phyloP scores from a whole-genome alignment of 305 asterid species.

The Salvia sclarea region DNA sequence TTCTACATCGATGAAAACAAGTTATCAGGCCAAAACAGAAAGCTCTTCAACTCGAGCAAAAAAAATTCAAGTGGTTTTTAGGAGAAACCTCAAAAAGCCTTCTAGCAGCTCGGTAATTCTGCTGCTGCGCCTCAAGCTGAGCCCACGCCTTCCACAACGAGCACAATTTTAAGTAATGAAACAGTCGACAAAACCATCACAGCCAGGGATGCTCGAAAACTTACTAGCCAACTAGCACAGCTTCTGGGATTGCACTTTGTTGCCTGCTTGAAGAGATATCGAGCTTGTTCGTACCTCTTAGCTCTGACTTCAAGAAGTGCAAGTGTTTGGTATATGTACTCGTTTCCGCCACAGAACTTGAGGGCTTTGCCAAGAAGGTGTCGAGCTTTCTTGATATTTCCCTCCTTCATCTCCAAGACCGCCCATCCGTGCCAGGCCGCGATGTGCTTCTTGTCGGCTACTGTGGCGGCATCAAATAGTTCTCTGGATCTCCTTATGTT shows the following conservation, averaged over 20 bases:
- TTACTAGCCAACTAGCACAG: slow-evolving; percentile 99
- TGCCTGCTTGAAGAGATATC: slow-evolving; percentile 86
- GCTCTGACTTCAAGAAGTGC: slow-evolving; percentile 92
- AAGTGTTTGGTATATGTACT: slow-evolving; percentile 88
- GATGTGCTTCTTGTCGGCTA: slow-evolving; percentile 85
- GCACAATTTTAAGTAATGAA: not conserved
- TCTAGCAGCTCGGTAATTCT: slow-evolving; percentile 60
- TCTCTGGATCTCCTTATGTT: slow-evolving; percentile 80
- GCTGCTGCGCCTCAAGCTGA: slow-evolving; percentile 88
- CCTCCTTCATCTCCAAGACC: slow-evolving; percentile 82
- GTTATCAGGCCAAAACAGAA: not conserved
- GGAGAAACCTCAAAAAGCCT: slow-evolving; percentile 71
- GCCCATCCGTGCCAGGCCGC: slow-evolving; percentile 99
- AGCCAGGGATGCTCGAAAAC: slow-evolving; percentile 27
- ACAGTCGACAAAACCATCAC: not conserved
- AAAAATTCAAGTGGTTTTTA: not conserved
- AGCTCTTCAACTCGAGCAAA: slow-evolving; percentile 1
- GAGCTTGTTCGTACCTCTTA: slow-evolving; percentile 75
- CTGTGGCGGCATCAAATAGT: slow-evolving; percentile 90
- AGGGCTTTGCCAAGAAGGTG: slow-evolving; percentile 84
- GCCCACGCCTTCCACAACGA: slow-evolving; percentile 83
- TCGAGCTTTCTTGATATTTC: slow-evolving; percentile 81
- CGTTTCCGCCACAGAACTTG: slow-evolving; percentile 86
- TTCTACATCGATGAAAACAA: slow-evolving; percentile 43
- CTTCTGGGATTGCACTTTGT: slow-evolving; percentile 86